phyloP scores from a whole-genome alignment of 2,329 filamentous ascomycete species.

The Meredithiella fracta region DNA sequence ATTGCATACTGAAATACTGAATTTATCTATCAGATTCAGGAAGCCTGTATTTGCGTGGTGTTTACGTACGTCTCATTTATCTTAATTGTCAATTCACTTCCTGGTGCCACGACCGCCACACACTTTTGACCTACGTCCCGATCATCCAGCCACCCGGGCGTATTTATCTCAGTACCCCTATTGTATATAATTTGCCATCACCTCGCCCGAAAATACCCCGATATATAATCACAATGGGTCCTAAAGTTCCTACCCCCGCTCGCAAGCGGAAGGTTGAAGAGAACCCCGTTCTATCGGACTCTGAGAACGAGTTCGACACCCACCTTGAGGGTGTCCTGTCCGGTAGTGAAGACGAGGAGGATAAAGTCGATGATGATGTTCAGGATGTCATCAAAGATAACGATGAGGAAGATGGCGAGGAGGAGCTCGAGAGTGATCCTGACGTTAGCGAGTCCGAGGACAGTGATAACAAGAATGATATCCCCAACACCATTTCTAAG shows the following conservation, averaged over 20 bases:
- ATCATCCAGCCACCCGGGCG: not conserved
- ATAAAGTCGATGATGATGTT: slow-evolving; percentile 22
- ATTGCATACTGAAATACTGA: no score
- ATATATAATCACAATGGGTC: not conserved
- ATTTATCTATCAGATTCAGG: no score
- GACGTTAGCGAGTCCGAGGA: slow-evolving; percentile 20
- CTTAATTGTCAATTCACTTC: no score
- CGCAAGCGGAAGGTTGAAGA: slow-evolving; percentile 50
- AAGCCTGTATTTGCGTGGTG: no score
- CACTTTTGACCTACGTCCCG: no score
- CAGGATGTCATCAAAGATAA: slow-evolving; percentile 23
- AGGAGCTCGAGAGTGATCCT: slow-evolving; percentile 29
- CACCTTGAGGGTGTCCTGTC: slow-evolving; percentile 40
- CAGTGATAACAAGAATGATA: slow-evolving; percentile 23
- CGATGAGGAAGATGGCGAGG: slow-evolving; percentile 19
- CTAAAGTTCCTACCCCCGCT: slow-evolving; percentile 15
- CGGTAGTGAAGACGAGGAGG: slow-evolving; percentile 40
- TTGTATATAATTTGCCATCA: not conserved
- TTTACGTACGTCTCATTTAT: no score
- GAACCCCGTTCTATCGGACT: slow-evolving; percentile 29
- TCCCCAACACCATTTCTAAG: slow-evolving; percentile 25
- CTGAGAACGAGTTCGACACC: slow-evolving; percentile 44
- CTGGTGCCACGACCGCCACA: no score
- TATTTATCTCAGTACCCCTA: not conserved
- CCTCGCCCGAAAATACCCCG: not conserved